Base-by-base conservation (phyloP, 805 yeast genomes). In the Cyberlindnera xishuangbannaensis region DNA sequence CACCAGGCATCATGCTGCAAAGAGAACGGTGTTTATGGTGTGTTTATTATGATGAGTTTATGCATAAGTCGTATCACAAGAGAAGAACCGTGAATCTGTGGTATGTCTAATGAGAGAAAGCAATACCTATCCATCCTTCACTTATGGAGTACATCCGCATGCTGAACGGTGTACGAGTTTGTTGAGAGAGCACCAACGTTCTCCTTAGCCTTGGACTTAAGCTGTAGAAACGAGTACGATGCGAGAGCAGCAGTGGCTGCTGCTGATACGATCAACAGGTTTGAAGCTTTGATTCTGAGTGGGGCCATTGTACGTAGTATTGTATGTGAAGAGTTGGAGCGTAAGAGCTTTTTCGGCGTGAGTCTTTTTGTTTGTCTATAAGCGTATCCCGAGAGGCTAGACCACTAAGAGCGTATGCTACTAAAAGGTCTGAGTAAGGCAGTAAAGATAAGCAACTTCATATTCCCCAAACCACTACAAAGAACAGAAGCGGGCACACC, bases 141-240 rank as follows among this genome's bases (percentile, higher is more conserved):
- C 35, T 37, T 33, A 25, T 33, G 37, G 27, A 37, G 34, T 7
- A 24, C 32, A 3, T 28, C 34, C 6, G 41, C 25, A 29, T 33
- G 33, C 33, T 33, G 22, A 15, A 21, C 27, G 14, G 33, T 15
- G 31, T 30, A 37, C 14, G 25, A 28, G 26, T 37, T 37, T 12
- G 41, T 31, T 8, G 32, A 20, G 23, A 50, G 25, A 5, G 45
- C 31, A 8, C 34, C 37, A 19, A 36, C 30, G 40, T 51, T 51
- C 36, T 51, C 55, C 25, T 35, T 41, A 10, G 52, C 43, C 34
- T 48, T 51, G 2, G 40, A 27, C 19, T 37, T 44, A 14, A 51
- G 18, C 33, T 51, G 44, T 19, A 38, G 25, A 6, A 44, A 26
- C 26, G 54, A 47, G 44, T 50, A 50, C 3, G 44, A 47, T 8